Conservation (phyloP, 371 early-diverging fungal genomes). For the Saksenaea vasiformis region DNA sequence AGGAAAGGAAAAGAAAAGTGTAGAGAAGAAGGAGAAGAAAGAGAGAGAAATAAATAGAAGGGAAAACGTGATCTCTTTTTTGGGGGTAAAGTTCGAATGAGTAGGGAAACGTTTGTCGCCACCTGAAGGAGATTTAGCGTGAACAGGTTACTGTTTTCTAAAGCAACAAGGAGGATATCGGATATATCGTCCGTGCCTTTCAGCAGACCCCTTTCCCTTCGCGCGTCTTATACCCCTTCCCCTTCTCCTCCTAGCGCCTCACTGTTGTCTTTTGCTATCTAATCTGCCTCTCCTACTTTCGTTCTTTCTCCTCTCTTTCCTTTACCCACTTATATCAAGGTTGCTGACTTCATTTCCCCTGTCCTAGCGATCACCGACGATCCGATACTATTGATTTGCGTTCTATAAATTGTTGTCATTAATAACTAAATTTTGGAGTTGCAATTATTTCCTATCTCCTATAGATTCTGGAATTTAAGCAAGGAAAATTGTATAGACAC, state of each 20-base stretch:
- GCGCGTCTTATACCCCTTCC: neutral
- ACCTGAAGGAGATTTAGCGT: neutral
- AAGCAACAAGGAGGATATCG: neutral
- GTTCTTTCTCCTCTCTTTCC: neutral
- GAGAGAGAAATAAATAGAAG: slow-evolving; percentile 6
- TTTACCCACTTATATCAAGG: neutral
- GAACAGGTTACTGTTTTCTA: slow-evolving; percentile 11
- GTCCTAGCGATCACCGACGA: neutral
- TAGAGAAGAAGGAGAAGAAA: slow-evolving; percentile 8
- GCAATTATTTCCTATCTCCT: too few species aligned
- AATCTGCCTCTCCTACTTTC: neutral
- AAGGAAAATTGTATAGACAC: too few species aligned
- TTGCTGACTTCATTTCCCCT: neutral
- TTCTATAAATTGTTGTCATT: neutral
- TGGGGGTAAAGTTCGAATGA: slow-evolving; percentile 10
- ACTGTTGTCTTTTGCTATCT: too few species aligned
- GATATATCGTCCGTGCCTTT: slow-evolving; percentile 9
- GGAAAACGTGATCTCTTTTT: slow-evolving; percentile 14
- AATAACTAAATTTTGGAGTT: neutral
- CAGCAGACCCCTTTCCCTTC: slow-evolving; percentile 5
- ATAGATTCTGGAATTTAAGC: too few species aligned
- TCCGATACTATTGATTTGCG: neutral
- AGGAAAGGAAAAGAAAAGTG: neutral
- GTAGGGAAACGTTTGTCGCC: slow-evolving; percentile 5
- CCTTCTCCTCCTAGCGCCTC: neutral